Base-by-base conservation (phyloP, 2,329 filamentous ascomycete genomes). In the Beauveria medogensis region DNA sequence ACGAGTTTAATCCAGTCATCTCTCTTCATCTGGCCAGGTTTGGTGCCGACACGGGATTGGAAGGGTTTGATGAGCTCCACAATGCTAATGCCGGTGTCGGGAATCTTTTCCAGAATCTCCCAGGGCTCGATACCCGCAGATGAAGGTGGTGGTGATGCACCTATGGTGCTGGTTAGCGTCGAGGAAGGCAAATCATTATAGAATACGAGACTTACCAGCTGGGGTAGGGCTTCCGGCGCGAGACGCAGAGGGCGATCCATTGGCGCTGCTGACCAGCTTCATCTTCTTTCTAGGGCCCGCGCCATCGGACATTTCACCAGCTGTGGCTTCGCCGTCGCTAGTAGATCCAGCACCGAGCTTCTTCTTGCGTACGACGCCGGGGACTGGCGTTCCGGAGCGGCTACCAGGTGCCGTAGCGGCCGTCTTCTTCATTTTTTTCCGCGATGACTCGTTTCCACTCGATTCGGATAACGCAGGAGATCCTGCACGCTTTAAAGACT, bases 391-490 rank as follows among this genome's bases (percentile, higher is more conserved):
- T 14, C 76, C 77, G 20, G 81, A 77, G 22, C 83, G 81, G 62
- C 83, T 85, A 58, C 77, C 77, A 2, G 78, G 71, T 16, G 80
- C 80, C 18, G 77, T 70, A 3, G 71, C 73, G 2, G 74, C 74
- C 64, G 84, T 82, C 71, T 88, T 89, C 76, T 88, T 90, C 70
- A 89, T 84, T 71, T 82, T 84, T 77, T 90, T 91, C 75, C 94
- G 88, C 26, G 87, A 85, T 0, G 90, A 93, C 72, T 97, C 93
- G 67, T 92, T 95, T 58, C 91, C 93, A 71, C 91, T 96, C 10
- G 91, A 91, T 71, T 97, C 93, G 2, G 92, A 97, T 37, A 90
- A 81, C 65, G 92, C 89, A 3, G 92, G 91, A 18, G 92, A 96
- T 20, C 92, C 91, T 37, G 90, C 83, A 34, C 93, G 87, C 77